phyloP scores from a whole-genome alignment of 2,329 filamentous ascomycete genomes.

The Pseudogymnoascus sp. region DNA sequence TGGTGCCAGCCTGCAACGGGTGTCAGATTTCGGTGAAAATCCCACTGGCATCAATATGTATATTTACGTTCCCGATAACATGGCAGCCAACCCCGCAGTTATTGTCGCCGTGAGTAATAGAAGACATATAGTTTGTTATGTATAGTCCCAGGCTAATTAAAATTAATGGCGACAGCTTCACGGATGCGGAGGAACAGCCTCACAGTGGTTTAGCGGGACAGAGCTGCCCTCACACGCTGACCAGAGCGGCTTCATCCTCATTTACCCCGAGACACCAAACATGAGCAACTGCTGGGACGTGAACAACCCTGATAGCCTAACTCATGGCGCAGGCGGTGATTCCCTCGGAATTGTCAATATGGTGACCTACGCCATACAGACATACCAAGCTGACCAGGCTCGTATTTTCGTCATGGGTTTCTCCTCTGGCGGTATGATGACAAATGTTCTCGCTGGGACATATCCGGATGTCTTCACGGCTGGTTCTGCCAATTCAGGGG shows the following conservation, averaged over 20 bases:
- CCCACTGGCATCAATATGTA: constrained; percentile 36
- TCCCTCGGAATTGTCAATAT: constrained; percentile 48
- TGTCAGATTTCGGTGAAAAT: constrained; percentile 34
- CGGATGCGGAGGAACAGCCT: constrained; percentile 48
- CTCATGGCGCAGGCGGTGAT: constrained; percentile 22
- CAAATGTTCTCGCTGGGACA: constrained; percentile 37
- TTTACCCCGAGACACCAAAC: constrained; percentile 47
- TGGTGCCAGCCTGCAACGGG: constrained; percentile 18
- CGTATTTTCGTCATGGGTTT: constrained; percentile 42
- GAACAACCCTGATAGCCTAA: constrained; percentile 25
- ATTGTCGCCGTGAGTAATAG: constrained; percentile 39
- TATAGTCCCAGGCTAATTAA: not conserved
- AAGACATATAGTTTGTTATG: not conserved
- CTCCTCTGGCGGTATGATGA: constrained; percentile 37
- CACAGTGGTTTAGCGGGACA: constrained; percentile 40
- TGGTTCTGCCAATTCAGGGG: constrained; percentile 34
- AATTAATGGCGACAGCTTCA: constrained; percentile 27
- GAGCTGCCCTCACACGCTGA: constrained; percentile 46
- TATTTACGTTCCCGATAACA: constrained; percentile 39
- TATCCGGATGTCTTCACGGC: constrained; percentile 39
- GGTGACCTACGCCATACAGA: constrained; percentile 42
- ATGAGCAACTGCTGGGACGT: constrained; percentile 51
- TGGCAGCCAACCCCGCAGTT: constrained; percentile 40
- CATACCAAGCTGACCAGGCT: constrained; percentile 41
- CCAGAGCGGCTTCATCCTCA: constrained; percentile 47